phyloP scores from a whole-genome alignment of 345 rosid species.

The Gossypium australe region DNA sequence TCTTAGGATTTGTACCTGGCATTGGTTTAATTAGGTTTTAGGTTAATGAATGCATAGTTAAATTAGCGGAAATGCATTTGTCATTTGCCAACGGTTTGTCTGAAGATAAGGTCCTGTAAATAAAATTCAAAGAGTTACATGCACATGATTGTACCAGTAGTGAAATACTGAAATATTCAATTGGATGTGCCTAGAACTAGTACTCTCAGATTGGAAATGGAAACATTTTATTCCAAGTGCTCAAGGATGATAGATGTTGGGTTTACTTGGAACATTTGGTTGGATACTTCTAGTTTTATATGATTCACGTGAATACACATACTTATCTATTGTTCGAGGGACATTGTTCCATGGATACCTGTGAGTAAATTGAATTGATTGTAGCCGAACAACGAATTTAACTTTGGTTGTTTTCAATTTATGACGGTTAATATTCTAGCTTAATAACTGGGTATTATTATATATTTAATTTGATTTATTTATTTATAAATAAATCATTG shows the following conservation, averaged over 20 bases:
- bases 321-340: not conserved
- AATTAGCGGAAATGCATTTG: not conserved
- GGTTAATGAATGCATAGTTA: not conserved
- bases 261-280: not conserved
- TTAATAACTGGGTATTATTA: no score
- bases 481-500: no score
- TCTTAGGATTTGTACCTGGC: not conserved
- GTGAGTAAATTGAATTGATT: no score
- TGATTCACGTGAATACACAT: not conserved
- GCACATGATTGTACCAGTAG: not conserved
- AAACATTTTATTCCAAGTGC: not conserved
- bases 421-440: no score
- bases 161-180: not conserved
- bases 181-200: not conserved
- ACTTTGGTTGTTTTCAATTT: no score
- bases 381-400: no score
- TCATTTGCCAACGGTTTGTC: not conserved
- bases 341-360: no score
- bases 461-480: no score
- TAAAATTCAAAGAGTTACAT: not conserved
- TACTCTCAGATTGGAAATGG: not conserved
- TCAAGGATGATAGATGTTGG: constrained; percentile 8
- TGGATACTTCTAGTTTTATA: constrained; percentile 3
- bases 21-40: constrained; percentile 1
- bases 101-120: not conserved